A percentile compares a stretch with the other conserved stretches of the same genome.
Evolutionary conservation across 352 stramenopile species (phyloP).

Genomic region (Globisporangium ultimum): DNA sequence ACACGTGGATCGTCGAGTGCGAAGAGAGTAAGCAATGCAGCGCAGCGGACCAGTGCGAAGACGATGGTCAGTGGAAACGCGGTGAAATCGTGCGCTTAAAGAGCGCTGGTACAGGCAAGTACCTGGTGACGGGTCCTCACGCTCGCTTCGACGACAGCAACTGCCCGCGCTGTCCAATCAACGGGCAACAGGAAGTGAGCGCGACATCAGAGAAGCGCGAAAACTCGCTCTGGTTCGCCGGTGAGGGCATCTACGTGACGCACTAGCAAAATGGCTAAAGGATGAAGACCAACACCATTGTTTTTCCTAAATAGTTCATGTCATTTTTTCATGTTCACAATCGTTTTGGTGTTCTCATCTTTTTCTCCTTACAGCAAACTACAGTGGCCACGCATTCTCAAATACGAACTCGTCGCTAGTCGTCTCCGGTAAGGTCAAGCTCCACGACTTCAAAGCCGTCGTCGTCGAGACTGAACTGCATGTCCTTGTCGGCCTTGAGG

Average conservation of each 20-base stretch:
- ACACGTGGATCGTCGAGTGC: constrained; percentile 80
- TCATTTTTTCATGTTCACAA: background rate
- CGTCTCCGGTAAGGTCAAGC: constrained; percentile 21
- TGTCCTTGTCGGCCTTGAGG: constrained; percentile 63
- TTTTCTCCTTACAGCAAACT: background rate
- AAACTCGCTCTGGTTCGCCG: constrained; percentile 71
- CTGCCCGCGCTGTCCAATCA: constrained; percentile 79
- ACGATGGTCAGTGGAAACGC: constrained; percentile 74
- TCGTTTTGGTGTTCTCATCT: background rate
- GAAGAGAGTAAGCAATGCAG: constrained; percentile 72
- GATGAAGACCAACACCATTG: background rate
- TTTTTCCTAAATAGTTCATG: constrained; percentile 2
- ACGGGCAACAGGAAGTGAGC: constrained; percentile 84
- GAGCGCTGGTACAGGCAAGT: constrained; percentile 45
- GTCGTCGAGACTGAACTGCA: constrained; percentile 75
- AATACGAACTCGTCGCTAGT: background rate
- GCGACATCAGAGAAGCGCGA: constrained; percentile 41
- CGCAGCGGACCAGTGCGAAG: constrained; percentile 58
- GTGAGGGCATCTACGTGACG: constrained; percentile 80
- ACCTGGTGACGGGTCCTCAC: constrained; percentile 44
- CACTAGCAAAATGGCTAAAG: constrained; percentile 21
- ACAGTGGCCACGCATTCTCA: no score
- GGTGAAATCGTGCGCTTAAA: constrained; percentile 69
- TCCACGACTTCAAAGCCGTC: constrained; percentile 74
- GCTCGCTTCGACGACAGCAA: constrained; percentile 76